Evolutionary conservation across 257 asterid species (phyloP).

Genomic region (Agastache rugosa): DNA sequence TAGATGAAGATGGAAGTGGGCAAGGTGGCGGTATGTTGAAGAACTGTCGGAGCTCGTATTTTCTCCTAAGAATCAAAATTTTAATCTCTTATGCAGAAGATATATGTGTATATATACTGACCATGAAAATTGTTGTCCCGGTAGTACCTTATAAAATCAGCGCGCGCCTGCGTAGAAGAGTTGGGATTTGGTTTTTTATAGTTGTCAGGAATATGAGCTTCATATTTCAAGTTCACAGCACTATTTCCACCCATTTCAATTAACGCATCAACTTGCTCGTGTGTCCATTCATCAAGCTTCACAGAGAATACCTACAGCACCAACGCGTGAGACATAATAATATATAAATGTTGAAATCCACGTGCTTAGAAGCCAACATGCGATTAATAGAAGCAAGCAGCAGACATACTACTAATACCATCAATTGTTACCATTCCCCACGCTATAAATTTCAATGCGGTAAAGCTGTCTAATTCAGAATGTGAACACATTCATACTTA

Average conservation of each 20-base stretch:
- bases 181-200: slow-evolving; percentile 66
- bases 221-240: slow-evolving; percentile 70
- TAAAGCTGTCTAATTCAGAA: too few relatives aligned
- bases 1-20: slow-evolving; percentile 52
- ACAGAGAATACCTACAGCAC: slow-evolving; percentile 69
- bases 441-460: too few relatives aligned
- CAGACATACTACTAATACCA: too few relatives aligned
- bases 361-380: neutral
- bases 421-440: too few relatives aligned
- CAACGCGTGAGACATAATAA: slow-evolving; percentile 20
- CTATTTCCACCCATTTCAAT: slow-evolving; percentile 77
- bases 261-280: slow-evolving; percentile 80
- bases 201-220: slow-evolving; percentile 70
- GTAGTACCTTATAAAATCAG: slow-evolving; percentile 75
- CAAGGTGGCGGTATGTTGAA: slow-evolving; percentile 43
- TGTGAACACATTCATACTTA: neutral
- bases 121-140: neutral
- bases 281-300: slow-evolving; percentile 89
- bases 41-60: slow-evolving; percentile 81
- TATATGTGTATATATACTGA: neutral
- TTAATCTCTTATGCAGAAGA: slow-evolving; percentile 28
- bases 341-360: neutral
- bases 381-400: neutral
- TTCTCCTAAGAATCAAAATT: slow-evolving; percentile 62
- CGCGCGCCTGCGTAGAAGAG: slow-evolving; percentile 70